Evolutionary conservation across 2,329 filamentous ascomycete species (phyloP).

Genomic region (Trichoderma breve): DNA sequence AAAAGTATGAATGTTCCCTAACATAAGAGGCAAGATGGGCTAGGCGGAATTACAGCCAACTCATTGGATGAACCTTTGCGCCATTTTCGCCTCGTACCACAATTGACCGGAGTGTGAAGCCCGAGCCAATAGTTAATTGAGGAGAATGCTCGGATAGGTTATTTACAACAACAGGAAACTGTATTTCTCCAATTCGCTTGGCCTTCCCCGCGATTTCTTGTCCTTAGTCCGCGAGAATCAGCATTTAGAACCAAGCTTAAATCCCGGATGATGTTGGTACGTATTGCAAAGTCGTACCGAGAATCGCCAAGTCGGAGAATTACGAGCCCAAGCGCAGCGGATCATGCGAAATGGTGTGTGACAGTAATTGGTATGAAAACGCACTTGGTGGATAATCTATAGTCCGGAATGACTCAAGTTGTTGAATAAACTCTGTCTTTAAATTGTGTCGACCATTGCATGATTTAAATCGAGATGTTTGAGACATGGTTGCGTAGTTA

Average conservation of each 20-base stretch:
- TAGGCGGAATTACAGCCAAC: background rate
- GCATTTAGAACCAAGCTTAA: background rate
- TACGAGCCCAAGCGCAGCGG: background rate
- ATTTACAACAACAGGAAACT: background rate
- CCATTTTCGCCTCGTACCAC: background rate
- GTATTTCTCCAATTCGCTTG: background rate
- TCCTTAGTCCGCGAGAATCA: background rate
- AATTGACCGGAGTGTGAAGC: background rate
- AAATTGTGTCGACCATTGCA: background rate
- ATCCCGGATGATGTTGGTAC: background rate
- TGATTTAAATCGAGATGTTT: background rate
- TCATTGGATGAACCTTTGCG: background rate
- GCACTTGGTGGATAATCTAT: background rate
- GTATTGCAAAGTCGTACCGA: background rate
- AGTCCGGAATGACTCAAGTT: background rate
- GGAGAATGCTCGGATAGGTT: background rate
- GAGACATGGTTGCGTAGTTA: background rate
- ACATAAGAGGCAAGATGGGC: background rate
- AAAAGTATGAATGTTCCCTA: background rate
- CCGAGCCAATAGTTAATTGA: background rate
- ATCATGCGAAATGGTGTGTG: background rate
- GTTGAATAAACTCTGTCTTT: background rate
- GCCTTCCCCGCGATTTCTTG: background rate
- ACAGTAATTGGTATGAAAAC: background rate
- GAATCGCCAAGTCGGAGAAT: slow-evolving; percentile 10